A percentile compares a stretch with the other conserved stretches of the same genome.
phyloP scores from a whole-genome alignment of 2,329 filamentous ascomycete species.

The Ambrosiella xylebori region DNA sequence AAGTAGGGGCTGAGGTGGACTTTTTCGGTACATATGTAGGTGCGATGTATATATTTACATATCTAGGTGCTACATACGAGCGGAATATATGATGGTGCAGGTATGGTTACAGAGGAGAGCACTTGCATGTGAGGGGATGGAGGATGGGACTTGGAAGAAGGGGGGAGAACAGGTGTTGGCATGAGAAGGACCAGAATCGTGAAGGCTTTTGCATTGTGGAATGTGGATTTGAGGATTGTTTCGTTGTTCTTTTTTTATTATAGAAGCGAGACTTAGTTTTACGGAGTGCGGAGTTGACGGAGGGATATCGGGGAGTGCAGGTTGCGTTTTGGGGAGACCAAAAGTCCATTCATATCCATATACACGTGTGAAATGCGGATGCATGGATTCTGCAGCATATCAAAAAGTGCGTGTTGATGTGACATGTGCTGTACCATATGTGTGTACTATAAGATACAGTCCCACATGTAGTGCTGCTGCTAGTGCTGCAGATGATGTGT shows the following conservation, averaged over 20 bases:
- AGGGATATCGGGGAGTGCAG: background rate
- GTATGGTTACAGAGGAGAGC: background rate
- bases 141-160: no score
- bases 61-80: background rate
- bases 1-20: background rate
- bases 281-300: no score
- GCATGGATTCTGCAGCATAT: background rate
- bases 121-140: background rate
- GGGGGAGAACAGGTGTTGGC: no score
- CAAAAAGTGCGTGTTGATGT: background rate
- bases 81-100: background rate
- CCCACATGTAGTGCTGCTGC: background rate
- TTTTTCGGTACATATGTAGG: background rate
- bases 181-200: no score
- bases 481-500: background rate
- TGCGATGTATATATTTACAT: no score
- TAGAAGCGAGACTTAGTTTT: no score
- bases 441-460: background rate
- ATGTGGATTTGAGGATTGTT: background rate
- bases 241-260: background rate
- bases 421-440: background rate
- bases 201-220: no score
- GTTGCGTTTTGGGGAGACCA: background rate
- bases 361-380: background rate
- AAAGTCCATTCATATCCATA: background rate